A percentile compares a stretch with the other conserved stretches of the same genome.
These are phyloP conservation scores for Tolypocladium cylindrosporum DNA, from an alignment of 2,329 filamentous ascomycete genomes.

Conservation along the genomic window DNA sequence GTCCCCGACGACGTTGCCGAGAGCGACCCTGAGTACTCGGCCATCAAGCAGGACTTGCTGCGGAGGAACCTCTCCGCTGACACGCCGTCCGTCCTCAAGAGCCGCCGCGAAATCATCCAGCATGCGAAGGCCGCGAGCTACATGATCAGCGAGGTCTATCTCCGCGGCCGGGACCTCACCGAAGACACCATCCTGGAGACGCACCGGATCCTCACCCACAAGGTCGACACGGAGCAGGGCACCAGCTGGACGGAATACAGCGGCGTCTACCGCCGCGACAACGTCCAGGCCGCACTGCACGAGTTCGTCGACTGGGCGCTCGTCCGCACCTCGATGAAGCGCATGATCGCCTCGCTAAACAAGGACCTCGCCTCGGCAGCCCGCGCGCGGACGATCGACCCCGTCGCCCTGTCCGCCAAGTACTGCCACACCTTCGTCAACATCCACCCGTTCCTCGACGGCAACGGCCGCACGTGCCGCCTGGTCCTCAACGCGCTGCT, in stretches of 20 bases:
- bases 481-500: conserved; percentile 23
- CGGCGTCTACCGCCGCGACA: conserved; percentile 1
- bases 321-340: conserved; percentile 13
- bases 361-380: conserved; percentile 10
- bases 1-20: too few species aligned
- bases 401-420: conserved; percentile 14
- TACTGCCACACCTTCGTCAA: conserved; percentile 19
- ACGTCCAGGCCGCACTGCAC: not conserved
- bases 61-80: too few species aligned
- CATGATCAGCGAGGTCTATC: conserved; percentile 5
- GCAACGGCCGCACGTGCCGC: conserved; percentile 22
- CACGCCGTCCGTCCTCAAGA: too few species aligned
- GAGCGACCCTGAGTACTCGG: too few species aligned
- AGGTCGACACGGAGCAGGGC: conserved; percentile 3
- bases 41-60: too few species aligned
- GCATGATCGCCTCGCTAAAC: conserved; percentile 9
- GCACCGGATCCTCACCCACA: conserved; percentile 12
- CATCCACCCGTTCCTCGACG: conserved; percentile 25
- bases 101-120: conserved; percentile 5
- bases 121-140: conserved; percentile 7
- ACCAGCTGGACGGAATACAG: conserved; percentile 10
- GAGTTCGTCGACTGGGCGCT: not conserved
- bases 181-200: conserved; percentile 13
- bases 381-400: conserved; percentile 6
- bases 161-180: conserved; percentile 3